Base-by-base conservation (phyloP, 2,329 filamentous ascomycete genomes). In the Lizonia empirigonia region DNA sequence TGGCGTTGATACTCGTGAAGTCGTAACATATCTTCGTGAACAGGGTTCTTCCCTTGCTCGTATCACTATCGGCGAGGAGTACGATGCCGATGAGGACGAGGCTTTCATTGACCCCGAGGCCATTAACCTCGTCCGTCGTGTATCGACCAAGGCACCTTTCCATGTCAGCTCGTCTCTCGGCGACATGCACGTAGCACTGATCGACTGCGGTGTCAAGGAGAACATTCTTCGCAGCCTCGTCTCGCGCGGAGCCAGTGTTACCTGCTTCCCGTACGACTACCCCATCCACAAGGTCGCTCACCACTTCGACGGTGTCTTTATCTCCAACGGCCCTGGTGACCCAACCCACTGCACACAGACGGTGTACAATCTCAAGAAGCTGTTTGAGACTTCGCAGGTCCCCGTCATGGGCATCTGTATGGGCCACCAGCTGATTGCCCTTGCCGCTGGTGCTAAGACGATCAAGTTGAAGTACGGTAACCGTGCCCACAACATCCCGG, bases 391-490 rank as follows among this genome's bases (percentile, higher is more conserved):
- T 19, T 96, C 91, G 38, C 87, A 91, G 65, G 84, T 96, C 26
- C 94, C 94, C 52, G 87, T 99, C 77, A 95, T 99, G 86, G 94
- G 94, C 67, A 97, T 99, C 71, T 99, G 94, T 74, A 85, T 99
- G 62, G 94, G 94, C 60, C 94, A 99, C 78, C 94, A 99, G 82
- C 86, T 99, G 44, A 82, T 99, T 51, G 93, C 92, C 59, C 84
- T 97, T 63, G 91, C 94, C 39, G 83, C 89, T 53, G 94, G 94
- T 58, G 94, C 90, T 46, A 83, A 85, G 67, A 97, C 94, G 56
- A 88, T 95, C 78, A 97, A 97, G 85, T 85, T 99, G 77, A 97
- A 97, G 85, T 99, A 97, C 76, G 94, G 94, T 70, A 99, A 99
- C 84, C 89, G 94, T 64, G 94, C 92, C 15, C 94, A 97, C 82